phyloP scores from a whole-genome alignment of 345 rosid genomes.

The Abelmoschus esculentus region DNA sequence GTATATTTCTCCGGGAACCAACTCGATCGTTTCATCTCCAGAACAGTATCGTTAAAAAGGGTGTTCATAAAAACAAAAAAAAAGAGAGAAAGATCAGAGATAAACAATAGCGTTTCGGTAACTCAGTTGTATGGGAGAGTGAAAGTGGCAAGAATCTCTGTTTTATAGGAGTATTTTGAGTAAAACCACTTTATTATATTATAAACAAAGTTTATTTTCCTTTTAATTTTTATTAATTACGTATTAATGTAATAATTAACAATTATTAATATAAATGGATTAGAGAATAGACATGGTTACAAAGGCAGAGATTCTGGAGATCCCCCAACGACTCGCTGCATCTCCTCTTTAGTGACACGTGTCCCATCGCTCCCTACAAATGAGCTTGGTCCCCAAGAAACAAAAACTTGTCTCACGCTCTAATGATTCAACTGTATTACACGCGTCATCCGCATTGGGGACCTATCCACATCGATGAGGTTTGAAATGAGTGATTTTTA shows the following conservation, averaged over 20 bases:
- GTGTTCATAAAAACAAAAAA: too few species aligned
- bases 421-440: not conserved
- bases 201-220: not conserved
- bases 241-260: too few species aligned
- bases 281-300: not conserved
- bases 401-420: not conserved
- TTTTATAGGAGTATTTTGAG: slow-evolving; percentile 39
- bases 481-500: too few species aligned
- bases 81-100: not conserved
- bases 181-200: slow-evolving; percentile 1
- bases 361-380: not conserved
- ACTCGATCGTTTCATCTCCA: slow-evolving; percentile 14
- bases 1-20: slow-evolving; percentile 27
- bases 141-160: not conserved
- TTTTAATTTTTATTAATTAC: not conserved
- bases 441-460: not conserved
- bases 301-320: not conserved
- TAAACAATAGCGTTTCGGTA: slow-evolving; percentile 5
- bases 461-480: not conserved
- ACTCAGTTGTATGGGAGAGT: slow-evolving; percentile 20
- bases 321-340: too few species aligned
- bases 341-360: too few species aligned
- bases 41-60: not conserved
- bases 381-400: slow-evolving; percentile 3
- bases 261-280: not conserved